A percentile compares a stretch with the other conserved stretches of the same genome.
Evolutionary conservation across 352 stramenopile genomes (phyloP).

Genomic region (Phytophthora hybrid): DNA sequence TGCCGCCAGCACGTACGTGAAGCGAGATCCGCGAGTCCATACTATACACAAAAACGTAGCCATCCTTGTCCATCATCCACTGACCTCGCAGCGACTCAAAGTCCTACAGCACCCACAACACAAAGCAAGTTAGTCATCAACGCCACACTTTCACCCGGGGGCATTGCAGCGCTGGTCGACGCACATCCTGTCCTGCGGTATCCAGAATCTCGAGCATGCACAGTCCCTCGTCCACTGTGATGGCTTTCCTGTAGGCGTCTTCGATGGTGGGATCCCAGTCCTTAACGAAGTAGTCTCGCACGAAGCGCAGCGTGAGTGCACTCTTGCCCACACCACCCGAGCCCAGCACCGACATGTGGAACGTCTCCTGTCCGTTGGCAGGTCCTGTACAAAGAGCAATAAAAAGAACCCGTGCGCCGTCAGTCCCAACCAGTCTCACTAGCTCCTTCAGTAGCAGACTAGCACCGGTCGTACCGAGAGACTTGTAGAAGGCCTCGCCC

Average conservation of each 20-base stretch:
- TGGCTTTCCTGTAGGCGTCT: slow-evolving; percentile 91
- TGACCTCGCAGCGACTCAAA: slow-evolving; percentile 90
- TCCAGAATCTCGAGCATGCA: slow-evolving; percentile 93
- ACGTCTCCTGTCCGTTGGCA: slow-evolving; percentile 80
- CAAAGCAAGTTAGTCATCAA: not conserved
- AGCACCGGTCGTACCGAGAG: slow-evolving; percentile 36
- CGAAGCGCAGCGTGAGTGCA: slow-evolving; percentile 90
- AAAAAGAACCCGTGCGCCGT: slow-evolving; percentile 7
- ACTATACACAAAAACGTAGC: slow-evolving; percentile 93
- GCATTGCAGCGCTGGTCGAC: slow-evolving; percentile 10
- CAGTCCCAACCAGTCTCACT: not conserved
- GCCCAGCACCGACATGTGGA: slow-evolving; percentile 89
- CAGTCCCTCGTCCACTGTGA: slow-evolving; percentile 85
- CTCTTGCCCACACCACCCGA: slow-evolving; percentile 92
- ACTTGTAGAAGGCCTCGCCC: slow-evolving; percentile 88
- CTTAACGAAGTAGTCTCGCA: slow-evolving; percentile 91
- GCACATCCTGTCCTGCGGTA: slow-evolving; percentile 89
- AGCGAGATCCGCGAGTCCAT: slow-evolving; percentile 91
- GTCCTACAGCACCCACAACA: slow-evolving; percentile 45
- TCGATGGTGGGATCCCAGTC: slow-evolving; percentile 94
- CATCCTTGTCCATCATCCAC: slow-evolving; percentile 94
- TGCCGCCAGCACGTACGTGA: slow-evolving; percentile 54
- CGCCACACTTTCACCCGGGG: not conserved
- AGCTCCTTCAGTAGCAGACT: too few species aligned
- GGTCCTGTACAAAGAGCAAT: slow-evolving; percentile 37